Conservation (phyloP, 164 flowering plant species). For the Vitis rupestris region DNA sequence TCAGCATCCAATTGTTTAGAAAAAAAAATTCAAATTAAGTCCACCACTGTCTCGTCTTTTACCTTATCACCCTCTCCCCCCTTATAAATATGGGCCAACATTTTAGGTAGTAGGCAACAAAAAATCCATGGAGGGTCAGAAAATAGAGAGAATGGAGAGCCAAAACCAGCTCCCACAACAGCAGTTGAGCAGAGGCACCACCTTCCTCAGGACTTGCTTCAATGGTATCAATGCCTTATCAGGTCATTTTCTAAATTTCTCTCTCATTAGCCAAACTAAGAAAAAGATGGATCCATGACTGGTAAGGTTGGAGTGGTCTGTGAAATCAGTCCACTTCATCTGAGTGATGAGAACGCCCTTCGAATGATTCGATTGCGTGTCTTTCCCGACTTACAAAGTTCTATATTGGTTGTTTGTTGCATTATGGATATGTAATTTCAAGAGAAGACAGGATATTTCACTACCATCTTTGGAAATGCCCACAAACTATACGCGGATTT, state of each 20-base stretch:
- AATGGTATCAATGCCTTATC: conserved; percentile 40
- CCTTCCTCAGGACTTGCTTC: conserved; percentile 33
- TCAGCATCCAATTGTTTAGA: neutral
- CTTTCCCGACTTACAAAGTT: too few relatives aligned
- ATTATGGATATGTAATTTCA: too few relatives aligned
- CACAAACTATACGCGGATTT: too few relatives aligned
- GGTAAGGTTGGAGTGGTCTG: too few relatives aligned
- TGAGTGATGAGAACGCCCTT: too few relatives aligned
- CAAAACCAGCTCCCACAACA: conserved; percentile 22
- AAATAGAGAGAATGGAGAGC: conserved; percentile 29
- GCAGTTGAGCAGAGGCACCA: conserved; percentile 27
- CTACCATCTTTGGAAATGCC: too few relatives aligned
- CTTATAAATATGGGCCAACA: neutral
- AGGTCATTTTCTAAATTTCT: conserved; percentile 19
- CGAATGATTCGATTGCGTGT: too few relatives aligned
- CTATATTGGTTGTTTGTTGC: too few relatives aligned
- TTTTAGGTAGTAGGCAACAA: neutral
- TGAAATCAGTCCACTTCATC: too few relatives aligned
- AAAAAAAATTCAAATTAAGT: neutral
- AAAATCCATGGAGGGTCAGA: neutral
- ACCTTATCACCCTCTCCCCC: neutral
- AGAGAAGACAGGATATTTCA: too few relatives aligned
- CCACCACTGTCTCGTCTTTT: neutral
- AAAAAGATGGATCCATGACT: too few relatives aligned
- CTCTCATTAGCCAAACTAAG: neutral